Percentiles rank a stretch among this genome's conserved stretches.
Evolutionary conservation across 2,329 filamentous ascomycete species (phyloP).

Genomic region (Phialemoniopsis sp.): DNA sequence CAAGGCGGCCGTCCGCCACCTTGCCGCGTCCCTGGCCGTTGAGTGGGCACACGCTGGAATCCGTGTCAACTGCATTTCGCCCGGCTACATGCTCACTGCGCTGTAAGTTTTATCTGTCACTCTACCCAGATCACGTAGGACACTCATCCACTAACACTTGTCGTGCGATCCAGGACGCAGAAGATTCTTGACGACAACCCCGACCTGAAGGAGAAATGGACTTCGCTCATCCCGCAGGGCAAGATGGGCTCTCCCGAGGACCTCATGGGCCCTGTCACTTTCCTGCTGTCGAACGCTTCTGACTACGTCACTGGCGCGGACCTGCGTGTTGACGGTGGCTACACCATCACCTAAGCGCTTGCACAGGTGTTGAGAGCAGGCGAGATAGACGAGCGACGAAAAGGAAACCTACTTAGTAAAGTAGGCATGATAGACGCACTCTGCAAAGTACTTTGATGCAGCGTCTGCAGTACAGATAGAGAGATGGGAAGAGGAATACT

Average conservation of each 20-base stretch:
- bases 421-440: too few species aligned
- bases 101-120: constrained; percentile 55
- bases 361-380: too few species aligned
- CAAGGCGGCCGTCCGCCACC: constrained; percentile 87
- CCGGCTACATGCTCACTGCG: constrained; percentile 94
- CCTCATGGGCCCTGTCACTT: constrained; percentile 88
- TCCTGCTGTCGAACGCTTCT: constrained; percentile 76
- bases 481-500: too few species aligned
- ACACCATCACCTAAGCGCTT: constrained; percentile 73
- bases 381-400: too few species aligned
- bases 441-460: too few species aligned
- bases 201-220: constrained; percentile 86
- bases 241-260: constrained; percentile 93
- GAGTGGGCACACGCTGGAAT: constrained; percentile 90
- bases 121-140: not conserved
- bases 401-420: too few species aligned
- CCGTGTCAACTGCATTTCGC: constrained; percentile 91
- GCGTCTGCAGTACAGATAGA: too few species aligned
- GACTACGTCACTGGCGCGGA: constrained; percentile 71
- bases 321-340: constrained; percentile 81
- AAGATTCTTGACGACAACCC: constrained; percentile 95
- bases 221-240: constrained; percentile 82
- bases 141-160: constrained; percentile 10
- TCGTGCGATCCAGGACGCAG: constrained; percentile 65
- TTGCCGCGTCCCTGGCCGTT: constrained; percentile 83